phyloP scores from a whole-genome alignment of 1,139 yeast genomes.

The Hyphopichia pseudoburtonii region DNA sequence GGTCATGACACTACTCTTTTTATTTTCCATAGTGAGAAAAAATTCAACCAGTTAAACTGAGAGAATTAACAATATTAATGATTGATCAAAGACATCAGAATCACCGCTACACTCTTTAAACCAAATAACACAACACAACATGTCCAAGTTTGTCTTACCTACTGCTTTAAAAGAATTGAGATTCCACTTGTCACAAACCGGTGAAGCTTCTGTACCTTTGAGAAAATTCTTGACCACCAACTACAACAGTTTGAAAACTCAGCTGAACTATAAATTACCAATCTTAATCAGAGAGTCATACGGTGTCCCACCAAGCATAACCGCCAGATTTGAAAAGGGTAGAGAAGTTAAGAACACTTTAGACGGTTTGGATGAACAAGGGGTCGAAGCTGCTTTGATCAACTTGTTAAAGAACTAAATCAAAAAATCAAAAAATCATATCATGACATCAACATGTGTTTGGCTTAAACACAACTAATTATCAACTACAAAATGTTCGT shows the following conservation, averaged over 20 bases:
- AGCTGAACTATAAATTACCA: slow-evolving; percentile 50
- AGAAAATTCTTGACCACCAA: slow-evolving; percentile 60
- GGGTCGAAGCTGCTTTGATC: slow-evolving; percentile 36
- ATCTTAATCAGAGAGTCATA: slow-evolving; percentile 74
- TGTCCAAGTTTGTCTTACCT: slow-evolving; percentile 64
- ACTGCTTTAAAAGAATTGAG: slow-evolving; percentile 71
- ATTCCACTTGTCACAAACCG: slow-evolving; percentile 76
- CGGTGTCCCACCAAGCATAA: slow-evolving; percentile 70
- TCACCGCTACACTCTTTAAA: background rate
- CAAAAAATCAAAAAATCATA: no score
- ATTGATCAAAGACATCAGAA: no score
- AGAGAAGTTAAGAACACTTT: slow-evolving; percentile 40
- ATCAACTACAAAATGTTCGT: no score
- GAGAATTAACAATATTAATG: slow-evolving; percentile 8
- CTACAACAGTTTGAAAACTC: slow-evolving; percentile 60
- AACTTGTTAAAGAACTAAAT: slow-evolving; percentile 32
- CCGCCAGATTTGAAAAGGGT: slow-evolving; percentile 65
- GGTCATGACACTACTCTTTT: slow-evolving; percentile 1
- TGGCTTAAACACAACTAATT: no score
- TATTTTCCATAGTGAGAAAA: no score
- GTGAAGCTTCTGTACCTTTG: slow-evolving; percentile 65
- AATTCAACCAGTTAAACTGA: slow-evolving; percentile 15
- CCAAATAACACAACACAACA: slow-evolving; percentile 17
- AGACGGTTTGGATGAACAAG: slow-evolving; percentile 47
- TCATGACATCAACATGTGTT: no score